A percentile compares a stretch with the other conserved stretches of the same genome.
phyloP scores from a whole-genome alignment of 169 alveolate species.

The Cystoisospora suis region DNA sequence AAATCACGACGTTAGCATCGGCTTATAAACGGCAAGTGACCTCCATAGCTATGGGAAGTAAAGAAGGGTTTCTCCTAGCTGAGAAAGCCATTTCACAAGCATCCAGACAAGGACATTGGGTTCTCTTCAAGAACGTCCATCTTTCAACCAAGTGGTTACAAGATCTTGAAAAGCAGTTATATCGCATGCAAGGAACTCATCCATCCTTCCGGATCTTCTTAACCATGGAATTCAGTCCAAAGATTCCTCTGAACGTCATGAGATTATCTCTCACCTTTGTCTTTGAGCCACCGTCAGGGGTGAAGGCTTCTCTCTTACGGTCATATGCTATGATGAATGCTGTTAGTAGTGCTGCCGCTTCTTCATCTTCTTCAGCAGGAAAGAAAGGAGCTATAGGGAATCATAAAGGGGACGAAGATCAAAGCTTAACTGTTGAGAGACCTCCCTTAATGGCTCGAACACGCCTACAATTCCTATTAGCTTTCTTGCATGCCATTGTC shows the following conservation, averaged over 20 bases:
- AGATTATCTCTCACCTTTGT: slow-evolving; percentile 93
- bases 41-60: slow-evolving; percentile 97
- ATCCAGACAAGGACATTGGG: slow-evolving; percentile 95
- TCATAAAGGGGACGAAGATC: too few species aligned
- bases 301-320: slow-evolving; percentile 89
- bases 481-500: slow-evolving; percentile 97
- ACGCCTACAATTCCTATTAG: slow-evolving; percentile 92
- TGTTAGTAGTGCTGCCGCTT: neutral
- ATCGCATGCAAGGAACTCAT: slow-evolving; percentile 84
- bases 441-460: slow-evolving; percentile 85
- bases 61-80: slow-evolving; percentile 94
- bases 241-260: slow-evolving; percentile 90
- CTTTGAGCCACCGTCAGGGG: slow-evolving; percentile 97
- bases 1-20: slow-evolving; percentile 83
- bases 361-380: too few species aligned
- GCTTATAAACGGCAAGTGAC: slow-evolving; percentile 83
- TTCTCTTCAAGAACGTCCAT: slow-evolving; percentile 96
- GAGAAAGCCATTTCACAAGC: slow-evolving; percentile 92
- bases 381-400: neutral
- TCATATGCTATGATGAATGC: slow-evolving; percentile 81
- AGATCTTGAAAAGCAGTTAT: slow-evolving; percentile 93
- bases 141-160: slow-evolving; percentile 95
- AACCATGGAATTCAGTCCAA: slow-evolving; percentile 96
- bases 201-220: slow-evolving; percentile 93
- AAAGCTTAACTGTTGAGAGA: neutral